phyloP scores from a whole-genome alignment of 306 rosid species.

The Canavalia gladiata region DNA sequence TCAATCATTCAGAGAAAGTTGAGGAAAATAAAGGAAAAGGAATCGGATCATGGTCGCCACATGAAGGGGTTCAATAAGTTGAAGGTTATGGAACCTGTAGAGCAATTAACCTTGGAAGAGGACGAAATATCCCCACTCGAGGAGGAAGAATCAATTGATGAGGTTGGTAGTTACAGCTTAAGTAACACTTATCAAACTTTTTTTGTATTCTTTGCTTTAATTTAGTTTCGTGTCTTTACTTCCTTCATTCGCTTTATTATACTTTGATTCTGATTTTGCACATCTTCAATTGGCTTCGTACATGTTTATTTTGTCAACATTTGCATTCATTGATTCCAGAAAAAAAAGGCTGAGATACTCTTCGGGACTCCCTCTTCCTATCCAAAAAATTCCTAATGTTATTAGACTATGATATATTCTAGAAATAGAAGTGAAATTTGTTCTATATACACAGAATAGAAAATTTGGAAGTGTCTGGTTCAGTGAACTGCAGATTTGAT shows the following conservation, averaged over 20 bases:
- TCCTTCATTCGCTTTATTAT: neutral
- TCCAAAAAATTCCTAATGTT: neutral
- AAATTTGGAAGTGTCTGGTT: neutral
- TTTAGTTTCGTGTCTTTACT: neutral
- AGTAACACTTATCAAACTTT: neutral
- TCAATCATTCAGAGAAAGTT: constrained; percentile 91
- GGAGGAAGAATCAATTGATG: constrained; percentile 59
- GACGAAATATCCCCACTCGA: constrained; percentile 53
- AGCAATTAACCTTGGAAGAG: constrained; percentile 48
- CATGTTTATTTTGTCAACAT: neutral
- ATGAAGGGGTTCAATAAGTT: constrained; percentile 88
- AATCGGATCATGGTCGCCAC: constrained; percentile 88
- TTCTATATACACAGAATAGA: neutral
- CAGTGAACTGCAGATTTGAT: neutral
- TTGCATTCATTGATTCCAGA: neutral
- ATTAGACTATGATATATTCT: neutral
- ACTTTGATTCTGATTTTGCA: constrained; percentile 10
- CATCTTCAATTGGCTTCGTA: constrained; percentile 33
- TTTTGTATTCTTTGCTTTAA: constrained; percentile 21
- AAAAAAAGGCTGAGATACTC: constrained; percentile 5
- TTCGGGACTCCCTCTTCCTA: neutral
- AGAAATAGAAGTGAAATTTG: constrained; percentile 8
- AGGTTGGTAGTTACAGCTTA: constrained; percentile 60
- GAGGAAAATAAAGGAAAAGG: constrained; percentile 95
- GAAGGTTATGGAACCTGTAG: constrained; percentile 67